Evolutionary conservation across 2,329 filamentous ascomycete species (phyloP).

Genomic region (Aspergillus persii): DNA sequence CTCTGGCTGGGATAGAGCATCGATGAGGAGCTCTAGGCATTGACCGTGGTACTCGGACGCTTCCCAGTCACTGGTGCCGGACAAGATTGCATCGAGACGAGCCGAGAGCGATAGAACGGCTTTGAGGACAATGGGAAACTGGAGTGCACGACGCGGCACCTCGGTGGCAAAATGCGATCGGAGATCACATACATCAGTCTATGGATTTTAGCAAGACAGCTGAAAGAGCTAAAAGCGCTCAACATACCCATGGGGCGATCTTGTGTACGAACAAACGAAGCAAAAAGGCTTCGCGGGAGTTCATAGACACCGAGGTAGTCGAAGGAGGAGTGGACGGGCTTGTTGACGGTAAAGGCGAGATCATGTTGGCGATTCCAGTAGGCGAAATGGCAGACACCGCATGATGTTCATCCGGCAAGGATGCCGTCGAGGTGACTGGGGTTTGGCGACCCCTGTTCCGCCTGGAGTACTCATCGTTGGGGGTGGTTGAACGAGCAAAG

Average conservation of each 20-base stretch:
- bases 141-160: constrained; percentile 47
- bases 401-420: constrained; percentile 6
- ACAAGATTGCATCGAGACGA: constrained; percentile 44
- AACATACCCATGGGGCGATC: constrained; percentile 33
- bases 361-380: neutral
- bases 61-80: constrained; percentile 39
- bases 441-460: neutral
- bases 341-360: constrained; percentile 16
- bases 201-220: neutral
- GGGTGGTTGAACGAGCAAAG: neutral
- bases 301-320: constrained; percentile 15
- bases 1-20: constrained; percentile 43
- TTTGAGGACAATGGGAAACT: constrained; percentile 48
- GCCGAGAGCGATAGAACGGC: constrained; percentile 49
- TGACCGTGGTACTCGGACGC: constrained; percentile 47
- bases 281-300: constrained; percentile 32
- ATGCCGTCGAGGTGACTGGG: neutral
- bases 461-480: neutral
- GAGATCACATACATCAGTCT: constrained; percentile 37
- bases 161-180: constrained; percentile 45
- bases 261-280: constrained; percentile 35
- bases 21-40: constrained; percentile 49
- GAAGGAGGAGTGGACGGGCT: constrained; percentile 12
- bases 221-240: too few species aligned
- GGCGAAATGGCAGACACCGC: constrained; percentile 16